Conservation (phyloP, 352 stramenopile genomes). For the Elongisporangium anandrum region DNA sequence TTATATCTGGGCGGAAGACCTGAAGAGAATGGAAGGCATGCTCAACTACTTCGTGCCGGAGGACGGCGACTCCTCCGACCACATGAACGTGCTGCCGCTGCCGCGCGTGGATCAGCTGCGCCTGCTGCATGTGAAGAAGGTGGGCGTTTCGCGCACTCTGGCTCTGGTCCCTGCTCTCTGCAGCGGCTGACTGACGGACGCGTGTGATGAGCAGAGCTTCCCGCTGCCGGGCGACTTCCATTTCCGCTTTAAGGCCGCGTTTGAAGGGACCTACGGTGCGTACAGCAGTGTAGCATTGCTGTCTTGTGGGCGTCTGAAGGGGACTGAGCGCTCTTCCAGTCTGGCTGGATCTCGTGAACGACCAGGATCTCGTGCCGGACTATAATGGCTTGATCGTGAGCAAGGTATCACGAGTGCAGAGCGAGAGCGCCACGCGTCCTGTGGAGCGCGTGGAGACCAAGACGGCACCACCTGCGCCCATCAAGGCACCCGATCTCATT, state of each 20-base stretch:
- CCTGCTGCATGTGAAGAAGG: constrained; percentile 79
- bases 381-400: constrained; percentile 78
- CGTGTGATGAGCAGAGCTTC: constrained; percentile 39
- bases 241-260: constrained; percentile 84
- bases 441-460: constrained; percentile 26
- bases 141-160: constrained; percentile 9
- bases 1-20: not conserved
- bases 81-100: constrained; percentile 81
- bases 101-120: constrained; percentile 71
- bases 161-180: not conserved
- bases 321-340: constrained; percentile 27
- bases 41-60: constrained; percentile 87
- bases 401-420: constrained; percentile 74
- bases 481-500: constrained; percentile 63
- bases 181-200: constrained; percentile 6
- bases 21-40: constrained; percentile 68
- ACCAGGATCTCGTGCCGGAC: constrained; percentile 64
- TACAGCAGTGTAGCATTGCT: no score
- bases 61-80: constrained; percentile 80
- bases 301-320: not conserved
- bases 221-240: constrained; percentile 78
- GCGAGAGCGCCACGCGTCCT: constrained; percentile 33
- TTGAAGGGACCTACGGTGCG: constrained; percentile 81
- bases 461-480: constrained; percentile 7
- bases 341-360: constrained; percentile 76